Conservation (phyloP, 2,329 filamentous ascomycete species). For the Claviceps purpurea region DNA sequence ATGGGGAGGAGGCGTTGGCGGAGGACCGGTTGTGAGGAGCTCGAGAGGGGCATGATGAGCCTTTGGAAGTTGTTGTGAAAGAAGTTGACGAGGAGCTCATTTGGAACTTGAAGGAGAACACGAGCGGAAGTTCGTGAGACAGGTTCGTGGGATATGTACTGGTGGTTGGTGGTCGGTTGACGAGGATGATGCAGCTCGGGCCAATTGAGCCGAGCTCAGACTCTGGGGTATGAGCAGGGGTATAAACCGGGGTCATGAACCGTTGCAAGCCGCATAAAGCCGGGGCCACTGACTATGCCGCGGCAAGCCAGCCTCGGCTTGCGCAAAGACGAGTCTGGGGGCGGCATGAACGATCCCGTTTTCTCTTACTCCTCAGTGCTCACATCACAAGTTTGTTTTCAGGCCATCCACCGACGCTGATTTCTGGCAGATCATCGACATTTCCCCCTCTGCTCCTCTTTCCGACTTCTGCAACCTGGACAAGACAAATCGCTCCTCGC, state of each 20-base stretch:
- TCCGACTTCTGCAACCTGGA: too few species aligned
- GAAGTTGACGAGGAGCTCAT: background rate
- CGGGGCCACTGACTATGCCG: conserved; percentile 6
- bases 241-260: conserved; percentile 11
- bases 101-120: too few species aligned
- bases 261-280: conserved; percentile 33
- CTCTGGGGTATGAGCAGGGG: background rate
- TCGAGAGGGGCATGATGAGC: conserved; percentile 31
- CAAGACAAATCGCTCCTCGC: too few species aligned
- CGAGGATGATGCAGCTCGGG: too few species aligned
- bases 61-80: background rate
- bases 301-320: background rate
- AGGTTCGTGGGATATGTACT: background rate
- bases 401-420: too few species aligned
- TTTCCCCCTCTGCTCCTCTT: too few species aligned
- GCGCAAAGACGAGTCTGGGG: too few species aligned
- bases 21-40: conserved; percentile 33
- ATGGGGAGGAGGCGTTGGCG: conserved; percentile 8
- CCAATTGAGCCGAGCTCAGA: background rate
- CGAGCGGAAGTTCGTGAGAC: background rate
- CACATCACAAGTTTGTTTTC: background rate
- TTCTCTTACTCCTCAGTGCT: background rate
- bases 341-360: too few species aligned
- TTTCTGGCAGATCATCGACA: too few species aligned
- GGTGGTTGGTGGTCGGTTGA: background rate